Evolutionary conservation across 225 moss, liverwort and hornwort species (phyloP), one percentile per base, ranked within the genome.

Genomic region (Antitrichia curtipendula): DNA sequence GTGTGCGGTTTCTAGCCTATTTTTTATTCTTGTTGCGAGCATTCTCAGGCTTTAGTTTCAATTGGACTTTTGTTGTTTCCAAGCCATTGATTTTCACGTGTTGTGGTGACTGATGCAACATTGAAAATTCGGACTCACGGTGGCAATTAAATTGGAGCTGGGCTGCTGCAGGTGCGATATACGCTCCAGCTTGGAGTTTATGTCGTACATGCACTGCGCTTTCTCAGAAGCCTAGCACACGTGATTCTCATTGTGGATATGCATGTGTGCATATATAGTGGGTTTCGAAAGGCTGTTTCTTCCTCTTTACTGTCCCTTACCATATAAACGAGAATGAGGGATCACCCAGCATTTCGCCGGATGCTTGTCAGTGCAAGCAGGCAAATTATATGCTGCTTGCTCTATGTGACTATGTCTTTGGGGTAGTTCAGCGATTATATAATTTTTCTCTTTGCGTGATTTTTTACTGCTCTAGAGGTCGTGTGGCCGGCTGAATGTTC

Each of bases 101-200:
- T 62, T 87, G 16, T 59, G 71, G 56, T 88, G 69, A 29, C 82
- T 92, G 80, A 86, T 91, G 49, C 47, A 15, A 45, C 45, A 80
- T 32, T 80, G 91, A 91, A 89, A 88, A 92, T 93, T 89, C 91
- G 86, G 92, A 94, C 95, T 97, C 91, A 97, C 92, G 88, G 94
- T 95, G 95, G 94, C 89, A 91, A 92, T 94, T 89, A 91, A 91
- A 88, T 93, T 95, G 93, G 95, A 91, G 38, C 38, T 58, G 60
- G 93, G 94, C 95, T 96, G 95, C 95, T 95, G 96, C 97, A 97
- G 97, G 96, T 97, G 95, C 97, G 97, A 97, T 96, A 95, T 97
- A 94, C 94, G 95, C 96, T 97, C 97, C 95, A 95, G 94, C 93
- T 93, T 95, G 95, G 96, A 94, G 97, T 95, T 91, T 95, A 95